Evolutionary conservation across 1,284 basidiomycete species (phyloP), one percentile per base, ranked within the genome.

Genomic region (Rhodofomes roseus): DNA sequence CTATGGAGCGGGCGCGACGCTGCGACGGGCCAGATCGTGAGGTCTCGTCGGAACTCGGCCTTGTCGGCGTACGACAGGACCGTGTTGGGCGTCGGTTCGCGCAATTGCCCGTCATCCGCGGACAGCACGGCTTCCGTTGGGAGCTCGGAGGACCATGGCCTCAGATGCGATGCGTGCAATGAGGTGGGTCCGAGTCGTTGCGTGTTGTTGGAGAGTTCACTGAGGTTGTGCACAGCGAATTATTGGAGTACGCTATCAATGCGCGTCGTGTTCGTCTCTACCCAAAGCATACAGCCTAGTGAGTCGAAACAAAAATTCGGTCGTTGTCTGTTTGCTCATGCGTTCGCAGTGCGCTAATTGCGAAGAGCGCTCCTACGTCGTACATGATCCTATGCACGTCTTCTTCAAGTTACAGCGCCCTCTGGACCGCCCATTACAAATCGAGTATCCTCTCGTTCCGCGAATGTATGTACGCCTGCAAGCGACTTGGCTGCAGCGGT

Each of bases 331-430:
- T 41, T 53, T n/a, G 50, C 29, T 63, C 29, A 58, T 62, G 64
- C 54, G 60, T 22, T n/a, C 4, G n/a, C 16, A 95, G 92, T 96
- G 94, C 70, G 77, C 82, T 23, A 78, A 79, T 25, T 96, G 94
- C 70, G 94, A 96, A 73, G 73, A 78, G 44, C 79, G 80, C 40
- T 95, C 92, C 0, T 92, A 94, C 68, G 74, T 81, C 9, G 67
- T 92, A 23, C 93, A 96, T 68, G 86, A 95, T 70, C 84, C 92
- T 0, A 82, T 81, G 72, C 93, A 96, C 66, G 78, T 91, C 31
- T 96, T 96, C 77, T 86, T 95, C 80, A 94, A 92, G 69, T 78
- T 96, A 39, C 86, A 87, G 46, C 81, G 91, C 9, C 91, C 89
- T 1, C 86, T 95, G 16, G 81, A 92, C 56, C 78, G 80, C 22